phyloP scores from a whole-genome alignment of 1,284 basidiomycete species.

The Ganoderma lucidum region DNA sequence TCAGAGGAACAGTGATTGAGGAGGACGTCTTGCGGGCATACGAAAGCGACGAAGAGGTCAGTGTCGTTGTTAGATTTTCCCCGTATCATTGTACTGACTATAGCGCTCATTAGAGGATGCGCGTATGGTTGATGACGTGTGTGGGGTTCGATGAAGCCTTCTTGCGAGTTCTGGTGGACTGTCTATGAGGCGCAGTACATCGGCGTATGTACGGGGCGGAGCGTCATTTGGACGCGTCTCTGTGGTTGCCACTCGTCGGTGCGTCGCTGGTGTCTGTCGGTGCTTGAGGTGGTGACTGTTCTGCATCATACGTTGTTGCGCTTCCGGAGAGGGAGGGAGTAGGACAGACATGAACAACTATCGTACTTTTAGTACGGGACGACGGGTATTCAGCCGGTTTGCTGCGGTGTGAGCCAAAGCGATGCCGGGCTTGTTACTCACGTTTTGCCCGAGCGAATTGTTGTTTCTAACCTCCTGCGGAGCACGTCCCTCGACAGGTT shows the following conservation, averaged over 20 bases:
- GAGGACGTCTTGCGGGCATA: constrained; percentile 7
- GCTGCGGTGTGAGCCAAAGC: too few species aligned
- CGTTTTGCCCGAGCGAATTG: neutral
- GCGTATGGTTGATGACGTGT: constrained; percentile 5
- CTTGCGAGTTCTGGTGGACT: neutral
- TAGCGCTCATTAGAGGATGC: neutral
- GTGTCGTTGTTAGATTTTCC: neutral
- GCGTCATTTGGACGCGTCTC: too few species aligned
- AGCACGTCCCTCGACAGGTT: neutral
- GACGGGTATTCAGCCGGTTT: too few species aligned
- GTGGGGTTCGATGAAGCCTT: constrained; percentile 9
- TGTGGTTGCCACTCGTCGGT: too few species aligned
- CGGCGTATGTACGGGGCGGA: too few species aligned
- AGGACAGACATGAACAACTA: too few species aligned
- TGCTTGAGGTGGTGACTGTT: too few species aligned
- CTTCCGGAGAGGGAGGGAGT: too few species aligned
- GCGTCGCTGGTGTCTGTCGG: too few species aligned
- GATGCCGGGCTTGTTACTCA: neutral
- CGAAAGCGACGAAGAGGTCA: neutral
- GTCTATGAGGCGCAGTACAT: neutral
- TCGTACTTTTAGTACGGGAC: too few species aligned
- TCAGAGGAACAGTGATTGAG: neutral
- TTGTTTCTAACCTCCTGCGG: neutral
- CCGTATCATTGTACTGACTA: neutral
- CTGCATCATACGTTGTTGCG: too few species aligned